Conservation (phyloP, 139 green algal genomes). For the Parachlorella kessleri region DNA sequence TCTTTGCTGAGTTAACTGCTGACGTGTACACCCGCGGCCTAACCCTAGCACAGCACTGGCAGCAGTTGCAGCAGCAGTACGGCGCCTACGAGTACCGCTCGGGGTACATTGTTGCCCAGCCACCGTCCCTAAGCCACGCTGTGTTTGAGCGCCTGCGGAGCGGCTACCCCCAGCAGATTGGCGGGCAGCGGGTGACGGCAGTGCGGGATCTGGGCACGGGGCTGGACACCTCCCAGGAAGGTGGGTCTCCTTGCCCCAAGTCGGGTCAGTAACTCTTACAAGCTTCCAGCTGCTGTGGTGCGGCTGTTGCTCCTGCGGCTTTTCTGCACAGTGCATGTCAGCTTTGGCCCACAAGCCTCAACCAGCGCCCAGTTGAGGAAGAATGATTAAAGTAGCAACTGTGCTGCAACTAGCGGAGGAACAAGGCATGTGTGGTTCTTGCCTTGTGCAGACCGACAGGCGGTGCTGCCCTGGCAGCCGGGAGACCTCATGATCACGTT, state of each 20-base stretch:
- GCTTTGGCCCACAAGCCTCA: too few species aligned
- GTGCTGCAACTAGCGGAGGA: too few species aligned
- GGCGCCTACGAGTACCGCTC: constrained; percentile 47
- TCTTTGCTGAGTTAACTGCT: constrained; percentile 74
- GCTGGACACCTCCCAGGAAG: constrained; percentile 59
- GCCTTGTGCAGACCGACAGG: too few species aligned
- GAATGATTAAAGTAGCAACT: too few species aligned
- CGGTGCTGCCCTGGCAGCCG: constrained; percentile 61
- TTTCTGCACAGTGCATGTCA: too few species aligned
- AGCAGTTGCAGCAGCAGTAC: not conserved
- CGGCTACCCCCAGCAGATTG: not conserved
- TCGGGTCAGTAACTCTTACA: too few species aligned
- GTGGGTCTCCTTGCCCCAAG: not conserved
- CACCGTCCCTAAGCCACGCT: constrained; percentile 39
- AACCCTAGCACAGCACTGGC: constrained; percentile 45
- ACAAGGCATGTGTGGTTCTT: too few species aligned
- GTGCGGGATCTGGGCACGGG: constrained; percentile 65
- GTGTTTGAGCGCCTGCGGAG: constrained; percentile 62
- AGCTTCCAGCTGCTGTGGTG: too few species aligned
- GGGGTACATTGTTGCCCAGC: constrained; percentile 66
- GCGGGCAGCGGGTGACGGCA: constrained; percentile 7
- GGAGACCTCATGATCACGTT: constrained; percentile 81
- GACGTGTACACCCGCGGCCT: constrained; percentile 36
- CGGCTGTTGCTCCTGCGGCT: too few species aligned
- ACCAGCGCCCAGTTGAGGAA: too few species aligned